Evolutionary conservation across 768 basidiomycete genomes (phyloP).

Genomic region (Lactarius hengduanensis): DNA sequence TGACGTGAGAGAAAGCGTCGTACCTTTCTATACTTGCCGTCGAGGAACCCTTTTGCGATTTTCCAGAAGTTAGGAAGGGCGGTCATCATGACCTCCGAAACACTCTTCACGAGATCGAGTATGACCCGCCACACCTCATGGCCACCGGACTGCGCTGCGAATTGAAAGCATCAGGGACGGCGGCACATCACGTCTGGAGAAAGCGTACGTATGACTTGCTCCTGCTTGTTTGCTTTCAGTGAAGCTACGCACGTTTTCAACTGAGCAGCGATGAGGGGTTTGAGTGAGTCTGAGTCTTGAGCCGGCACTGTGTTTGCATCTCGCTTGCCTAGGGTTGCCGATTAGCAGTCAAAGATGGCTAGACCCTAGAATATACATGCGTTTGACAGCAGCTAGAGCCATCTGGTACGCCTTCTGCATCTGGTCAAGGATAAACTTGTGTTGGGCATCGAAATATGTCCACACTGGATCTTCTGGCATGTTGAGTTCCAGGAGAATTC

Average conservation of each 20-base stretch:
- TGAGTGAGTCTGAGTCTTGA: constrained; percentile 41
- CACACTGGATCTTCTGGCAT: constrained; percentile 88
- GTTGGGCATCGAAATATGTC: constrained; percentile 94
- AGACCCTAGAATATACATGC: constrained; percentile 37
- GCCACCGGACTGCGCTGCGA: constrained; percentile 63
- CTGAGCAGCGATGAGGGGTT: constrained; percentile 49
- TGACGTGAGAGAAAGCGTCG: constrained; percentile 10
- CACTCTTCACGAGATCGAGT: constrained; percentile 72
- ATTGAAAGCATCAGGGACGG: neutral
- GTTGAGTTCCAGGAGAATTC: constrained; percentile 86
- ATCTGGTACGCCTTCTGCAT: constrained; percentile 64
- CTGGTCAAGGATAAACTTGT: constrained; percentile 76
- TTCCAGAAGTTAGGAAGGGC: constrained; percentile 93
- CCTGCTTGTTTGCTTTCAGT: constrained; percentile 62
- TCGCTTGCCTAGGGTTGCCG: constrained; percentile 42
- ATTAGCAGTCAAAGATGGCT: constrained; percentile 15
- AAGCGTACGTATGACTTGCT: constrained; percentile 55
- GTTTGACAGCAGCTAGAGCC: constrained; percentile 49
- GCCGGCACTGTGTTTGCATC: constrained; percentile 42
- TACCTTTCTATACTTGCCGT: constrained; percentile 91
- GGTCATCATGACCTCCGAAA: constrained; percentile 84
- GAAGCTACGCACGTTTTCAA: constrained; percentile 59
- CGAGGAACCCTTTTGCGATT: constrained; percentile 86
- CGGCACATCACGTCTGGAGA: too few relatives aligned
- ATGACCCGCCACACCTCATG: constrained; percentile 82